Conservation (phyloP, 805 yeast species). For the Clavispora fructus region DNA sequence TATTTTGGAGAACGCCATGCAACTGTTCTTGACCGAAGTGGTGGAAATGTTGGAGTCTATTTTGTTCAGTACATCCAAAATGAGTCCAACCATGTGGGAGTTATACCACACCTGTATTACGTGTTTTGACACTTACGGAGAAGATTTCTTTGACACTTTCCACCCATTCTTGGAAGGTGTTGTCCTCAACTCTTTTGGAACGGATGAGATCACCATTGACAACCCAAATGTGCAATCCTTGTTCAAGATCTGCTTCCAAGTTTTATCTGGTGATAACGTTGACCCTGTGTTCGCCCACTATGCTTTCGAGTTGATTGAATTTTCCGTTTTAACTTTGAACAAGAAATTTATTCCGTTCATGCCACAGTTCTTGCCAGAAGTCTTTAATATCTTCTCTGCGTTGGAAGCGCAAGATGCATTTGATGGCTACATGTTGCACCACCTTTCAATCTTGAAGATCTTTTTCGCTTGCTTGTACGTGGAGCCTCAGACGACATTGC, state of each 20-base stretch:
- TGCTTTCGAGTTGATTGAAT: conserved; percentile 36
- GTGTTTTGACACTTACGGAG: conserved; percentile 55
- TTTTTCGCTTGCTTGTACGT: conserved; percentile 37
- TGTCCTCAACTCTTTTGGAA: conserved; percentile 46
- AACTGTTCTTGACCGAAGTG: conserved; percentile 32
- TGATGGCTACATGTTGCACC: conserved; percentile 41
- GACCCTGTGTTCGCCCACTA: conserved; percentile 38
- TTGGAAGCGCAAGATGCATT: conserved; percentile 36
- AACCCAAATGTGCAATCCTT: conserved; percentile 34
- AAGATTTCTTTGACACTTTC: conserved; percentile 53
- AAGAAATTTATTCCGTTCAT: conserved; percentile 27
- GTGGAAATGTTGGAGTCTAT: conserved; percentile 48
- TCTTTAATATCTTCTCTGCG: conserved; percentile 29
- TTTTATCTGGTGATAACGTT: conserved; percentile 27
- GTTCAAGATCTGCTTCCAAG: conserved; percentile 30
- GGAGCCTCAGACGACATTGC: conserved; percentile 33
- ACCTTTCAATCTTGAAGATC: conserved; percentile 38
- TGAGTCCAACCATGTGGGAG: conserved; percentile 51
- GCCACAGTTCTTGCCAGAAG: conserved; percentile 27
- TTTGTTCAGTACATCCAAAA: conserved; percentile 47
- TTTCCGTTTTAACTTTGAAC: conserved; percentile 28
- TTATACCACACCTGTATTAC: conserved; percentile 44
- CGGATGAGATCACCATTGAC: conserved; percentile 29
- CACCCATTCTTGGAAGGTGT: conserved; percentile 54
- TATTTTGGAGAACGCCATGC: conserved; percentile 36